A percentile compares a stretch with the other conserved stretches of the same genome.
Evolutionary conservation across 2,329 filamentous ascomycete genomes (phyloP).

Genomic region (Aspergillus sp.): DNA sequence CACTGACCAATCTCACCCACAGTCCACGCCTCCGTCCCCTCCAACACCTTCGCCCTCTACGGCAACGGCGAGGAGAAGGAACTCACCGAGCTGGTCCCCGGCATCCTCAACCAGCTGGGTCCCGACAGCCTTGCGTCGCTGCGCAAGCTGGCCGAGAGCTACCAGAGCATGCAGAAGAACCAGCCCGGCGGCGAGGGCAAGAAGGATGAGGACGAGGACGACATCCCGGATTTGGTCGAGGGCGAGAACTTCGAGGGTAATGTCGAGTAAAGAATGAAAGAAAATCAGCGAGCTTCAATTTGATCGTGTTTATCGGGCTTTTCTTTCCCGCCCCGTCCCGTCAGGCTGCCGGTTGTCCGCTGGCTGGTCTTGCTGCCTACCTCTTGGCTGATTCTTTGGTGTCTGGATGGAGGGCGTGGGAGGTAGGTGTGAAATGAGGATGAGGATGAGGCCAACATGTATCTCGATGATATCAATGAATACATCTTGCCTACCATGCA

Average conservation of each 20-base stretch:
- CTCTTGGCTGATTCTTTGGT: too few species aligned
- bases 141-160: slow-evolving; percentile 97
- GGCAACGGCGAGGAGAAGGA: slow-evolving; percentile 99
- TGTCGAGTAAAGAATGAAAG: slow-evolving; percentile 60
- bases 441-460: too few species aligned
- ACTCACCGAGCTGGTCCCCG: slow-evolving; percentile 96
- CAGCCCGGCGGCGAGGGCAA: slow-evolving; percentile 67
- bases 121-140: slow-evolving; percentile 96
- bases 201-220: slow-evolving; percentile 66
- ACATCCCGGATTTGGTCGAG: slow-evolving; percentile 94
- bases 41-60: slow-evolving; percentile 99
- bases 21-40: slow-evolving; percentile 95
- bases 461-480: too few species aligned
- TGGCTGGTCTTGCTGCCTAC: too few species aligned
- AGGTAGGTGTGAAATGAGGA: too few species aligned
- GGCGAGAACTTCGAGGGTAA: slow-evolving; percentile 98
- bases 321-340: too few species aligned
- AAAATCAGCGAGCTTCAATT: too few species aligned
- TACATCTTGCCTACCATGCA: too few species aligned
- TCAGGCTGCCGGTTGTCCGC: too few species aligned
- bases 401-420: too few species aligned
- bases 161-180: slow-evolving; percentile 97
- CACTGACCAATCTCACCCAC: slow-evolving; percentile 7
- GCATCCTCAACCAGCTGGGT: slow-evolving; percentile 98
- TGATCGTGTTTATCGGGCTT: too few species aligned